Percentiles rank a stretch among this genome's conserved stretches.
phyloP scores from a whole-genome alignment of 1,284 basidiomycete species.

The Ustilago sp. region DNA sequence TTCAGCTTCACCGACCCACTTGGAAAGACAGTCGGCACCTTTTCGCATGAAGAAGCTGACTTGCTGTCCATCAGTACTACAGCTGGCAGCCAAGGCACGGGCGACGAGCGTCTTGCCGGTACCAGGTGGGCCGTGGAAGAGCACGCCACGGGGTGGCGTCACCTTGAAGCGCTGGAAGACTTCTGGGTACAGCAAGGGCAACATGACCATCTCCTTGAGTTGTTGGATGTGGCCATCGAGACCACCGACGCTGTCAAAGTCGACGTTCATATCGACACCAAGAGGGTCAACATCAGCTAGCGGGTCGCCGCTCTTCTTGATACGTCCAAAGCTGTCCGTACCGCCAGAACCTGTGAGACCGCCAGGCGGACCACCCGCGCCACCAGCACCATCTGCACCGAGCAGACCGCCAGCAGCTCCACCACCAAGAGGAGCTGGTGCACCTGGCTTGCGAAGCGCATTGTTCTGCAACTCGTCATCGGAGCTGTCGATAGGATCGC shows the following conservation, averaged over 20 bases:
- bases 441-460: slow-evolving; percentile 46
- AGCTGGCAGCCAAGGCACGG: slow-evolving; percentile 92
- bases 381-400: slow-evolving; percentile 51
- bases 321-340: slow-evolving; percentile 52
- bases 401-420: slow-evolving; percentile 46
- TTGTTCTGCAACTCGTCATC: slow-evolving; percentile 63
- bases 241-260: slow-evolving; percentile 97
- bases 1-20: slow-evolving; percentile 99
- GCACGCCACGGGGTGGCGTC: slow-evolving; percentile 93
- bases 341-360: slow-evolving; percentile 40
- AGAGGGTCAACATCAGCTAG: slow-evolving; percentile 97
- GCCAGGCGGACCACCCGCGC: slow-evolving; percentile 47
- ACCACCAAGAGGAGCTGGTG: slow-evolving; percentile 35
- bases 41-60: slow-evolving; percentile 99
- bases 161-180: slow-evolving; percentile 95
- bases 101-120: slow-evolving; percentile 73
- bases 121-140: slow-evolving; percentile 77
- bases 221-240: slow-evolving; percentile 96
- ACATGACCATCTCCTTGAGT: slow-evolving; percentile 97
- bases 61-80: slow-evolving; percentile 86
- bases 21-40: slow-evolving; percentile 96
- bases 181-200: slow-evolving; percentile 95
- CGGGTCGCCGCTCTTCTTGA: slow-evolving; percentile 72
- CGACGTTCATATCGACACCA: slow-evolving; percentile 91
- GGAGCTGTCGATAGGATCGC: slow-evolving; percentile 62